Percentiles rank a stretch among this genome's conserved stretches.
These are phyloP conservation scores for Trametes sanguinea DNA, from an alignment of 768 basidiomycete genomes.

Conservation along the genomic window DNA sequence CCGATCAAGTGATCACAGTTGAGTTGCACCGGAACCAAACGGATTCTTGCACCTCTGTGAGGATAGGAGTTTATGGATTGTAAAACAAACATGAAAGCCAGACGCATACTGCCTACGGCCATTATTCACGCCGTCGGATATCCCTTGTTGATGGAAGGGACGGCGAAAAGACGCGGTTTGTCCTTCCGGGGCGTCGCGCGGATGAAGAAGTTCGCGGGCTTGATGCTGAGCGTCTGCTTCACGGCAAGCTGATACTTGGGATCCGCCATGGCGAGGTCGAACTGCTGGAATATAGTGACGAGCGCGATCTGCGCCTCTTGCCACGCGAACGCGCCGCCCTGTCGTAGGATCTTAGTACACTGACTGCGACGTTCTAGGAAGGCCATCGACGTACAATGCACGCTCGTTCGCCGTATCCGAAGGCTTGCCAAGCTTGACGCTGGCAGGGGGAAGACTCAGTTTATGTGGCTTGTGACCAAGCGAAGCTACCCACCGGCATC, in stretches of 20 bases:
- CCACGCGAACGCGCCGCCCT: slow-evolving; percentile 49
- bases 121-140: background rate
- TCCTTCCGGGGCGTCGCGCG: slow-evolving; percentile 39
- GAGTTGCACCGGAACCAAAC: too few species aligned
- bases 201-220: slow-evolving; percentile 45
- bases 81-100: too few species aligned
- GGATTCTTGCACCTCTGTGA: too few species aligned
- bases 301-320: slow-evolving; percentile 47
- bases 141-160: slow-evolving; percentile 17
- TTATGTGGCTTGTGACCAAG: background rate
- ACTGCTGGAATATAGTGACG: slow-evolving; percentile 46
- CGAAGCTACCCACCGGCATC: slow-evolving; percentile 35
- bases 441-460: slow-evolving; percentile 9
- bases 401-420: slow-evolving; percentile 29
- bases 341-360: background rate
- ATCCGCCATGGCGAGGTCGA: slow-evolving; percentile 46
- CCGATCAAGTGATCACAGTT: too few species aligned
- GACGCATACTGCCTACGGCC: too few species aligned
- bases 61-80: too few species aligned
- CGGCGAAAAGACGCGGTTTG: slow-evolving; percentile 23
- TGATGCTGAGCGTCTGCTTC: slow-evolving; percentile 50
- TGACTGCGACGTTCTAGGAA: background rate
- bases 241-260: slow-evolving; percentile 45
- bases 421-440: slow-evolving; percentile 48
- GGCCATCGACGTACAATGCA: slow-evolving; percentile 25